Evolutionary conservation across 352 stramenopile species (phyloP).

Genomic region (Pythium dissimile): DNA sequence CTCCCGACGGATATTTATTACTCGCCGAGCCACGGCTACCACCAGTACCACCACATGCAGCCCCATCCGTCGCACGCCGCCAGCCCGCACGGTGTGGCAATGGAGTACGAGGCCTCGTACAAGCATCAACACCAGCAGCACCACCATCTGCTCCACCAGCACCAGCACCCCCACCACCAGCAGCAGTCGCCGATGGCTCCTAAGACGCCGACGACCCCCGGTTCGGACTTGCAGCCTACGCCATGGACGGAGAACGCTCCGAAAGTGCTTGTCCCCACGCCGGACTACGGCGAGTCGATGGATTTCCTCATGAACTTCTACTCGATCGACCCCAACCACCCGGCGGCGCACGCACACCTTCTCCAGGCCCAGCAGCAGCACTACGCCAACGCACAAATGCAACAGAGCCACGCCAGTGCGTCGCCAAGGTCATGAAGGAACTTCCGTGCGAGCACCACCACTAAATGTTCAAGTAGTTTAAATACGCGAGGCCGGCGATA

Average conservation of each 20-base stretch:
- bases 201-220: conserved; percentile 10
- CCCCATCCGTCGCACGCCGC: neutral
- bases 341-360: conserved; percentile 14
- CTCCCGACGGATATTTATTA: conserved; percentile 26
- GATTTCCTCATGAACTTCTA: conserved; percentile 82
- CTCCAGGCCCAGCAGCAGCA: conserved; percentile 19
- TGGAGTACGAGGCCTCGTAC: conserved; percentile 17
- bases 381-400: conserved; percentile 10
- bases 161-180: neutral
- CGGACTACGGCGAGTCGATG: conserved; percentile 77
- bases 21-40: conserved; percentile 11
- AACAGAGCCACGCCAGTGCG: neutral
- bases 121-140: conserved; percentile 13
- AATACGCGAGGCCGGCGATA: conserved; percentile 1
- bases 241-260: conserved; percentile 19
- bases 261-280: conserved; percentile 29
- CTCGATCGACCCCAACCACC: conserved; percentile 42
- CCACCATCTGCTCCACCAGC: neutral
- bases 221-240: conserved; percentile 10
- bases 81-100: neutral
- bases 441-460: neutral
- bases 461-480: neutral
- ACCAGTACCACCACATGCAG: conserved; percentile 3
- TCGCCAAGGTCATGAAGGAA: conserved; percentile 5
- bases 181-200: conserved; percentile 5